Evolutionary conservation across 192 early-diverging fungal genomes (phyloP).

Genomic region (Rhizophagus clarus): DNA sequence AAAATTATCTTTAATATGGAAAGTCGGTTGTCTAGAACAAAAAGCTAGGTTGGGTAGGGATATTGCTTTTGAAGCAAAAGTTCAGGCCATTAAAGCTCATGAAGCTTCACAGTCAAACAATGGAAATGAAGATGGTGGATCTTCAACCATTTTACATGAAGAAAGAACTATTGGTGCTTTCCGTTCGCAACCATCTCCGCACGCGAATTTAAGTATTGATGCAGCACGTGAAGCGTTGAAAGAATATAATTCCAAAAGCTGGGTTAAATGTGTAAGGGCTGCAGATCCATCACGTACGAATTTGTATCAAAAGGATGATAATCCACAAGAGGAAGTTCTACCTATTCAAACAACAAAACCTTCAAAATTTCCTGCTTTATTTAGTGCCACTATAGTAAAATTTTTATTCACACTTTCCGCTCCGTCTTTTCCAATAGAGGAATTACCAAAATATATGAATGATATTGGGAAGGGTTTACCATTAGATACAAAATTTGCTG

Average conservation of each 20-base stretch:
- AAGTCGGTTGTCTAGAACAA: conserved; percentile 42
- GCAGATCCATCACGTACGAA: neutral
- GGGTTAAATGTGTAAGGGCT: conserved; percentile 36
- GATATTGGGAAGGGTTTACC: conserved; percentile 44
- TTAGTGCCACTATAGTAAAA: conserved; percentile 34
- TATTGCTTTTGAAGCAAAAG: conserved; percentile 46
- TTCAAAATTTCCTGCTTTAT: conserved; percentile 36
- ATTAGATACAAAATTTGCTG: conserved; percentile 40
- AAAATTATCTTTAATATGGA: conserved; percentile 38
- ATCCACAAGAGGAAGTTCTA: conserved; percentile 13
- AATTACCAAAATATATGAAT: conserved; percentile 43
- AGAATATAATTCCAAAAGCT: conserved; percentile 39
- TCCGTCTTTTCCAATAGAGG: conserved; percentile 38
- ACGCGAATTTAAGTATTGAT: conserved; percentile 27
- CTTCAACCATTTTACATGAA: neutral
- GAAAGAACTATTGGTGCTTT: neutral
- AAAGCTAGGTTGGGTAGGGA: conserved; percentile 34
- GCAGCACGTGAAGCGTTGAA: conserved; percentile 34
- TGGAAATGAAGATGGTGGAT: neutral
- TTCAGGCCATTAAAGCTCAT: conserved; percentile 28
- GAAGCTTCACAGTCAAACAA: neutral
- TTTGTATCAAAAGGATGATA: neutral
- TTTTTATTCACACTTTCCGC: conserved; percentile 24
- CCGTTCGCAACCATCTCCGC: conserved; percentile 20
- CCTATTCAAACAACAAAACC: neutral